These are phyloP conservation scores for Neofusicoccum umdonicola DNA, from an alignment of 2,329 filamentous ascomycete species.

Conservation along the genomic window DNA sequence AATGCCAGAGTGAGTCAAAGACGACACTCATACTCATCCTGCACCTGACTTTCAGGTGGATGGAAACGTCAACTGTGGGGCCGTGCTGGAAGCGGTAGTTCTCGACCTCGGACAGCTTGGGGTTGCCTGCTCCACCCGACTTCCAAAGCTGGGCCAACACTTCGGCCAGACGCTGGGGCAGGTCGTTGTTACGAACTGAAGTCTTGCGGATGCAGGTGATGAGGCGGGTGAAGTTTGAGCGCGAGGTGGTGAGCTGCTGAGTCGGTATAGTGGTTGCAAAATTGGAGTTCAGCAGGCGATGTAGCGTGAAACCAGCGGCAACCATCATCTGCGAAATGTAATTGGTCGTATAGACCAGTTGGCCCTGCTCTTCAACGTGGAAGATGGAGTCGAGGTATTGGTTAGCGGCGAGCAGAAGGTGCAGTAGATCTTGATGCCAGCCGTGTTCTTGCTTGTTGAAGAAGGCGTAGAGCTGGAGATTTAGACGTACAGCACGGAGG, in stretches of 20 bases:
- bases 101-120: constrained; percentile 10
- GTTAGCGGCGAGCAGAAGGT: constrained; percentile 70
- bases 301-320: constrained; percentile 72
- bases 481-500: constrained; percentile 69
- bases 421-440: constrained; percentile 64
- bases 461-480: constrained; percentile 75
- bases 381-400: constrained; percentile 62
- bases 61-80: constrained; percentile 59
- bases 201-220: constrained; percentile 69
- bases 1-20: constrained; percentile 82
- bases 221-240: constrained; percentile 67
- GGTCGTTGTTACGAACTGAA: constrained; percentile 73
- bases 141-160: constrained; percentile 89
- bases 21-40: constrained; percentile 82
- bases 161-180: constrained; percentile 76
- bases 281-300: constrained; percentile 74
- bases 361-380: constrained; percentile 54
- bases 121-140: constrained; percentile 39
- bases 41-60: constrained; percentile 79
- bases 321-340: constrained; percentile 84
- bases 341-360: constrained; percentile 67
- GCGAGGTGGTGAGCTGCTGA: constrained; percentile 58
- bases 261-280: constrained; percentile 64
- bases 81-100: constrained; percentile 10
- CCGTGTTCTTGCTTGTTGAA: constrained; percentile 59